These are phyloP conservation scores for Kockovaella imperatae DNA, from an alignment of 768 basidiomycete species.

Conservation along the genomic window DNA sequence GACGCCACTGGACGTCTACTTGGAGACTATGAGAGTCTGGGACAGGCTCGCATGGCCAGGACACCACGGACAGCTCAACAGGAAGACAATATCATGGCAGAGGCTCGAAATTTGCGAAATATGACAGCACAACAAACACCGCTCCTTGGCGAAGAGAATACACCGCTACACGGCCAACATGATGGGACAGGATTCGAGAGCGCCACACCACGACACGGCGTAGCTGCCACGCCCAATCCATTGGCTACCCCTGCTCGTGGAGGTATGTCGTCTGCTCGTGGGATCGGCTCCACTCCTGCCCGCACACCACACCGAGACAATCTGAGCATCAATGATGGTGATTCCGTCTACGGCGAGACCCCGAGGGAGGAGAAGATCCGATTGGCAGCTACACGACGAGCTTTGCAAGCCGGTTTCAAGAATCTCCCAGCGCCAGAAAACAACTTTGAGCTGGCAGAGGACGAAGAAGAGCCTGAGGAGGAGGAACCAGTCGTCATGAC, in stretches of 20 bases:
- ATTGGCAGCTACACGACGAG: conserved; percentile 59
- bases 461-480: conserved; percentile 62
- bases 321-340: conserved; percentile 73
- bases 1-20: conserved; percentile 64
- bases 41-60: conserved; percentile 79
- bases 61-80: conserved; percentile 92
- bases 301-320: conserved; percentile 93
- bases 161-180: conserved; percentile 68
- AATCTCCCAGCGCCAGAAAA: conserved; percentile 87
- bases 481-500: conserved; percentile 46
- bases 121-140: conserved; percentile 91
- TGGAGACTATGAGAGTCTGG: conserved; percentile 86
- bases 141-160: conserved; percentile 93
- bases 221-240: conserved; percentile 91
- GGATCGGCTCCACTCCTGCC: conserved; percentile 61
- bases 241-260: conserved; percentile 73
- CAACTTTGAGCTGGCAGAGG: conserved; percentile 89
- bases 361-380: conserved; percentile 68
- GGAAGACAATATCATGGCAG: conserved; percentile 78
- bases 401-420: conserved; percentile 71
- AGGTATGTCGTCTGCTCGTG: conserved; percentile 54
- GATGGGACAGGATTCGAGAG: conserved; percentile 89
- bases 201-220: conserved; percentile 85
- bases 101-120: conserved; percentile 89
- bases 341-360: conserved; percentile 56